These are phyloP conservation scores for Neofusicoccum sp. DNA, from an alignment of 2,329 filamentous ascomycete genomes.

Conservation along the genomic window DNA sequence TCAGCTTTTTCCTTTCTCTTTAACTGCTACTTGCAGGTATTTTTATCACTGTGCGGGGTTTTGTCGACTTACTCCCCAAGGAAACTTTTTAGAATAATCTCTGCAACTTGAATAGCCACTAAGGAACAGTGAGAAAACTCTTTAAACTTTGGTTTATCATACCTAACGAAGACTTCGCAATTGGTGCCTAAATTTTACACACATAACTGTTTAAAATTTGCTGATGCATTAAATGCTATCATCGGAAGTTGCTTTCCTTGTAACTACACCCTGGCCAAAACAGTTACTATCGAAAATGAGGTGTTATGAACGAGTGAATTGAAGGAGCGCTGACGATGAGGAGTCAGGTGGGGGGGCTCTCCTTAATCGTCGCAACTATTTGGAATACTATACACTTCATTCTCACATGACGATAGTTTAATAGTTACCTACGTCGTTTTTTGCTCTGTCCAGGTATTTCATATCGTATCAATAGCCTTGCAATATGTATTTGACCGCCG, in stretches of 20 bases:
- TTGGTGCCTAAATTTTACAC: neutral
- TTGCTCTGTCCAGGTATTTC: neutral
- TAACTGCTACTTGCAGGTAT: no score
- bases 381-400: no score
- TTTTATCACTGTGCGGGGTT: no score
- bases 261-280: neutral
- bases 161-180: neutral
- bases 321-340: no score
- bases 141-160: neutral
- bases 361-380: no score
- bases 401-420: no score
- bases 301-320: no score
- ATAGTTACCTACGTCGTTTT: neutral
- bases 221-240: neutral
- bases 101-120: neutral
- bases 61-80: neutral
- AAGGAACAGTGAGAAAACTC: neutral
- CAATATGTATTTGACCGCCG: neutral
- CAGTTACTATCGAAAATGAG: no score
- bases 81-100: neutral
- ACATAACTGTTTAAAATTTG: neutral
- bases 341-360: no score
- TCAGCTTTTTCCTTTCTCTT: no score
- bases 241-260: neutral
- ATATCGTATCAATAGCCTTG: neutral